Evolutionary conservation across 371 early-diverging fungal species (phyloP), one percentile per base, ranked within the genome.

Genomic region (Mucor circinelloides): DNA sequence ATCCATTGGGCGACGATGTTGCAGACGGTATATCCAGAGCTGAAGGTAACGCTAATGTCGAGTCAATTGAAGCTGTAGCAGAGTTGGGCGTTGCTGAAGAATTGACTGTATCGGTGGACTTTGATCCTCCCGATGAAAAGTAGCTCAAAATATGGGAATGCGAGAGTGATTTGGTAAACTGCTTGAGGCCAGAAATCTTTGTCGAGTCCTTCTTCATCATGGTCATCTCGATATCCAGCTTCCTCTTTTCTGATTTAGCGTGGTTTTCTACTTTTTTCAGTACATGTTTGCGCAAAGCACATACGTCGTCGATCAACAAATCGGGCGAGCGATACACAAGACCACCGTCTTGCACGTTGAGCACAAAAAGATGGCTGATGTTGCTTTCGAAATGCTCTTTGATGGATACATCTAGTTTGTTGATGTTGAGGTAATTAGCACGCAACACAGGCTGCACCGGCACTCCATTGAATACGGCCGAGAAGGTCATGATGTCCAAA

Each of bases 141-240:
- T 85, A 88, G 28, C 76, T 79, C 25, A 87, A 68, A 28, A 87
- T 77, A 34, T 82, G 83, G 5, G 85, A 71, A 12, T 82, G 77
- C 7, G 88, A 84, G 55, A 86, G 69, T 8, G 88, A 78, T 59
- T 83, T 83, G 48, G 85, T 83, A 55, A 85, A 71, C 21, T 74
- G 46, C 58, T 84, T 87, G 44, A 85, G 72, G 2, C 78, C 75
- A 7, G 74, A 48, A 8, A 63, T 50, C 66, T 71, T 58, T 2
- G 48, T 19, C 1, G 66, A 28, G 8, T 31, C 7, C 25, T 46
- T 54, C 17, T 12, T 34, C 34, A 17, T 40, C 38, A 48, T 17
- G 25, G 62, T 69, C 71, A 57, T 25, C 58, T 68, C 70, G 31
- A 69, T 65, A 50, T 77, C 67, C 19, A 32, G 8, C 38, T 60